Conservation (phyloP, 1,139 yeast genomes). For the Magnusiomyces suaveolens region DNA sequence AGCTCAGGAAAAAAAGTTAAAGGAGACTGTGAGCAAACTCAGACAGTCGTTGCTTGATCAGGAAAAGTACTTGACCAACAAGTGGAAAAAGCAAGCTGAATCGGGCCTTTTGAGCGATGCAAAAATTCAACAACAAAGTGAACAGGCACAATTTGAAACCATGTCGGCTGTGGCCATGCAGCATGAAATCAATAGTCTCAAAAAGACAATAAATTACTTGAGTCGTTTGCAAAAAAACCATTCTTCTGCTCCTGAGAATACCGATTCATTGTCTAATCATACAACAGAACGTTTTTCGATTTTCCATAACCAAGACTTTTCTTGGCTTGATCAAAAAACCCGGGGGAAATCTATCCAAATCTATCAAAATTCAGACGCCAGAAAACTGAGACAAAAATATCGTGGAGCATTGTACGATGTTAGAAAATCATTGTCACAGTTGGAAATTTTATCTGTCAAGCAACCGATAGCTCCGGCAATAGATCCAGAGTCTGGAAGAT, state of each 20-base stretch:
- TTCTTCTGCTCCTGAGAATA: background rate
- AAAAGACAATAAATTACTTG: constrained; percentile 15
- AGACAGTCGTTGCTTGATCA: constrained; percentile 31
- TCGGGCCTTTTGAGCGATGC: background rate
- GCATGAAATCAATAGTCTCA: constrained; percentile 18
- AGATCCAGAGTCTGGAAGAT: background rate
- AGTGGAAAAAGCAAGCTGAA: constrained; percentile 3
- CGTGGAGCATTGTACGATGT: constrained; percentile 15
- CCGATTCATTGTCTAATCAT: background rate
- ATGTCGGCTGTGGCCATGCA: constrained; percentile 16
- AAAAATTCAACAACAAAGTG: background rate
- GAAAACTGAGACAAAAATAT: constrained; percentile 2
- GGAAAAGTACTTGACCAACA: constrained; percentile 20
- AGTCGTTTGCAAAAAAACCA: background rate
- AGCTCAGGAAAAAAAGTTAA: constrained; percentile 22
- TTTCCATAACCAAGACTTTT: background rate
- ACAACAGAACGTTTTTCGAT: background rate
- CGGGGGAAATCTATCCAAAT: background rate
- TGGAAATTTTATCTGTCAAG: constrained; percentile 13
- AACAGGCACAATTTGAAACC: constrained; percentile 12
- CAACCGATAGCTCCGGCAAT: constrained; percentile 3
- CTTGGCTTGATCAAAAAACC: constrained; percentile 5
- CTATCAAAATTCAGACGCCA: constrained; percentile 2
- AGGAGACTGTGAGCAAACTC: constrained; percentile 19
- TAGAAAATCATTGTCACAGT: constrained; percentile 15